phyloP scores from a whole-genome alignment of 129 eudicot genomes.

The Cynara cardunculus region DNA sequence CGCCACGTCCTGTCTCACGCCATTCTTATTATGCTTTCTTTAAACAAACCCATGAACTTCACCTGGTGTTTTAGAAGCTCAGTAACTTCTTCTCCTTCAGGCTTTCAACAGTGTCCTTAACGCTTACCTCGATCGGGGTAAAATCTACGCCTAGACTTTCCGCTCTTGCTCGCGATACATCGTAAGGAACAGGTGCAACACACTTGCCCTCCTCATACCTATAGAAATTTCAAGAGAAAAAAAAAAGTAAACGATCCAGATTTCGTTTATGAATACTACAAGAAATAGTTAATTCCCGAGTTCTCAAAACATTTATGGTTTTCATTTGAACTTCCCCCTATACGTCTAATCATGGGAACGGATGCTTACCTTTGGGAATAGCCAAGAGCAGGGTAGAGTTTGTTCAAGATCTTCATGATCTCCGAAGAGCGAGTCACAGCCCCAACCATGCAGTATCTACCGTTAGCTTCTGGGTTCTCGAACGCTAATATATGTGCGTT shows the following conservation, averaged over 20 bases:
- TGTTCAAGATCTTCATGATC: constrained; percentile 10
- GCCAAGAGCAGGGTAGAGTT: constrained; percentile 34
- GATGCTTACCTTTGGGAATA: constrained; percentile 26
- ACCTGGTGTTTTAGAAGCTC: constrained; percentile 13
- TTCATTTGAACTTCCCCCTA: background rate
- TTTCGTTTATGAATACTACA: background rate
- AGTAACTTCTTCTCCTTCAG: constrained; percentile 31
- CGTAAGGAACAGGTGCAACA: background rate
- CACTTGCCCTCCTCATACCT: constrained; percentile 26
- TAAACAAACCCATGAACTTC: background rate
- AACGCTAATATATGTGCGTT: constrained; percentile 49
- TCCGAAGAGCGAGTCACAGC: constrained; percentile 15
- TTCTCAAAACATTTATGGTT: background rate
- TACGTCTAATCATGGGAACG: background rate
- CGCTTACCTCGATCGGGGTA: constrained; percentile 33
- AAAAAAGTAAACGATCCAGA: background rate
- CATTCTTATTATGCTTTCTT: background rate
- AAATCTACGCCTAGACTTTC: constrained; percentile 35
- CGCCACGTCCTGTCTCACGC: no score
- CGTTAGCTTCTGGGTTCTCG: constrained; percentile 52
- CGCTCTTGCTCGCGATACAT: constrained; percentile 31
- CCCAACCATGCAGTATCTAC: constrained; percentile 38
- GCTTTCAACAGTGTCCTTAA: constrained; percentile 44
- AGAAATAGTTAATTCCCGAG: background rate
- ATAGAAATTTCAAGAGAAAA: background rate